These are phyloP conservation scores for Coemansia sp. DNA, from an alignment of 192 early-diverging fungal species.

Conservation along the genomic window DNA sequence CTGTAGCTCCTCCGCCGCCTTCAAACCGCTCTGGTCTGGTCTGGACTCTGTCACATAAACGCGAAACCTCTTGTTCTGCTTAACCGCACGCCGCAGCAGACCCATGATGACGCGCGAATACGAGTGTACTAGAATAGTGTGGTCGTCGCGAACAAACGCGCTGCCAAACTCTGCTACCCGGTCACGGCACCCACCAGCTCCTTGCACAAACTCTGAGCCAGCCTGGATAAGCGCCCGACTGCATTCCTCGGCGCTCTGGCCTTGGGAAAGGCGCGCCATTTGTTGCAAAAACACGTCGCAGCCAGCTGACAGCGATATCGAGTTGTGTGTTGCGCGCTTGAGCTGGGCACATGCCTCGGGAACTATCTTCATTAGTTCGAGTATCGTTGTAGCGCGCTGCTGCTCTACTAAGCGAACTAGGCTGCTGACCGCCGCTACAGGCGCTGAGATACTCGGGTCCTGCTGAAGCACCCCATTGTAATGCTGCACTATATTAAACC, in stretches of 20 bases:
- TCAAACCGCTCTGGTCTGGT: slow-evolving; percentile 63
- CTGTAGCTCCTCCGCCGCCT: slow-evolving; percentile 71
- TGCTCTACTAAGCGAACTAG: slow-evolving; percentile 70
- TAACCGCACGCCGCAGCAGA: slow-evolving; percentile 74
- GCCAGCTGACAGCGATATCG: slow-evolving; percentile 86
- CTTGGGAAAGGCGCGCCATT: slow-evolving; percentile 37
- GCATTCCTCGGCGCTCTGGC: slow-evolving; percentile 72
- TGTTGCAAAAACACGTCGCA: slow-evolving; percentile 79
- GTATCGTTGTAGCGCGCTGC: slow-evolving; percentile 80
- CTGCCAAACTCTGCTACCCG: slow-evolving; percentile 78
- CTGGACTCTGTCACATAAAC: slow-evolving; percentile 93
- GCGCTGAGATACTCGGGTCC: slow-evolving; percentile 69
- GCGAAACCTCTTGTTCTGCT: slow-evolving; percentile 82
- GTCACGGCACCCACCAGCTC: slow-evolving; percentile 71
- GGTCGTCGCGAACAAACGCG: slow-evolving; percentile 82
- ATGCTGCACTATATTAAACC: slow-evolving; percentile 39
- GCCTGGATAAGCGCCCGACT: slow-evolving; percentile 70
- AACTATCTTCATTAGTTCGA: slow-evolving; percentile 85
- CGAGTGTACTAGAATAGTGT: slow-evolving; percentile 90
- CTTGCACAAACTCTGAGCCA: slow-evolving; percentile 74
- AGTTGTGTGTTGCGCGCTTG: slow-evolving; percentile 68
- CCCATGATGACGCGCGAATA: slow-evolving; percentile 94
- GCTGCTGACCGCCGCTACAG: slow-evolving; percentile 76
- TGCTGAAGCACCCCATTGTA: slow-evolving; percentile 41
- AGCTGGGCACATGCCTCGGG: slow-evolving; percentile 68